Conservation (phyloP, 495 filamentous ascomycete genomes). For the Glarea lozoyensis region DNA sequence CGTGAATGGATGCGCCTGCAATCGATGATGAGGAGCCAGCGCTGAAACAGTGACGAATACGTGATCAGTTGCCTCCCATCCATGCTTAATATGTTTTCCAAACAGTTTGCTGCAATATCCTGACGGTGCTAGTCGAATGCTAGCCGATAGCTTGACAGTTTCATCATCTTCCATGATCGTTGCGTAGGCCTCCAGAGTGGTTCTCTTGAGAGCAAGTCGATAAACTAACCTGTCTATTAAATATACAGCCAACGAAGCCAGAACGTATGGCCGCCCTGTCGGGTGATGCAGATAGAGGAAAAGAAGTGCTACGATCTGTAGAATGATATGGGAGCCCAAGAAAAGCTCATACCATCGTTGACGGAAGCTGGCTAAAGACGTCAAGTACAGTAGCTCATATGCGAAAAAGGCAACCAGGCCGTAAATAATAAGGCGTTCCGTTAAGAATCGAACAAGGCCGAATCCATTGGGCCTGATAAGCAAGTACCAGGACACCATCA, state of each 20-base stretch:
- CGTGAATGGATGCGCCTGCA: constrained; percentile 54
- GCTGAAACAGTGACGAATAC: constrained; percentile 47
- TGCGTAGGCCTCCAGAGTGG: constrained; percentile 33
- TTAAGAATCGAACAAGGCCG: constrained; percentile 25
- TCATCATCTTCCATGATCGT: constrained; percentile 37
- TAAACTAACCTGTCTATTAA: constrained; percentile 49
- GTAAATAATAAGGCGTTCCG: constrained; percentile 28
- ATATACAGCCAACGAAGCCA: constrained; percentile 40
- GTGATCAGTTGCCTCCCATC: constrained; percentile 50
- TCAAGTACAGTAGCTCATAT: constrained; percentile 43
- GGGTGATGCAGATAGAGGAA: constrained; percentile 47
- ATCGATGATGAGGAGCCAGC: constrained; percentile 32
- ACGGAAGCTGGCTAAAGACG: constrained; percentile 38
- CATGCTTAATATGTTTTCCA: constrained; percentile 30
- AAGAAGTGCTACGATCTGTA: constrained; percentile 41
- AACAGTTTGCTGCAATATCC: constrained; percentile 5
- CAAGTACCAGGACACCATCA: constrained; percentile 38
- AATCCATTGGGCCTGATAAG: constrained; percentile 31
- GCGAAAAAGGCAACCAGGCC: constrained; percentile 39
- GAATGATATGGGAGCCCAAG: constrained; percentile 42
- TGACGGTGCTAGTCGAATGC: constrained; percentile 18
- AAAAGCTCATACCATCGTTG: constrained; percentile 50
- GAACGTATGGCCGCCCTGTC: constrained; percentile 29
- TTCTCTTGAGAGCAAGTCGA: constrained; percentile 37
- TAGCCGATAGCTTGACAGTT: constrained; percentile 37